A percentile compares a stretch with the other conserved stretches of the same genome.
These are phyloP conservation scores for Chlorella sp. DNA, from an alignment of 139 green algal species.

Conservation along the genomic window DNA sequence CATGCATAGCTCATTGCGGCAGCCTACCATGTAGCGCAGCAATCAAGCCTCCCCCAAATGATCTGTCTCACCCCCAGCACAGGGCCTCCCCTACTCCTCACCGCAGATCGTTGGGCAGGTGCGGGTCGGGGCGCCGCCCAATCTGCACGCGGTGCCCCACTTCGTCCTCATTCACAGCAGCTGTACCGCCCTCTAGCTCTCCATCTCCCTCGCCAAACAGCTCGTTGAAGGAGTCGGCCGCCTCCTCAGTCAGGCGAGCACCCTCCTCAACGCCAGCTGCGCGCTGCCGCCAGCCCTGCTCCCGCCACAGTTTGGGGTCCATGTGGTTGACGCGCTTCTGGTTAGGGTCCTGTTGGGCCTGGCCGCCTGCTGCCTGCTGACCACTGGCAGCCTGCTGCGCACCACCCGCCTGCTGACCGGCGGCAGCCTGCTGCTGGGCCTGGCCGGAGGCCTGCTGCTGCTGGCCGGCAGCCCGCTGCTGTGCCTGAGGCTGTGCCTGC, in stretches of 20 bases:
- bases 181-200: background rate
- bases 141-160: background rate
- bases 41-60: no score
- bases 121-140: no score
- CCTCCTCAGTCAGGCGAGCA: conserved; percentile 65
- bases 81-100: no score
- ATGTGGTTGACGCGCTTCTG: no score
- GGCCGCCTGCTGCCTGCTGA: conserved; percentile 5
- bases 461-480: background rate
- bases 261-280: conserved; percentile 38
- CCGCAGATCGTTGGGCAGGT: no score
- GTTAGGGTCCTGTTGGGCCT: no score
- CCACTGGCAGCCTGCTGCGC: background rate
- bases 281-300: no score
- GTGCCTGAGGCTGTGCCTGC: background rate
- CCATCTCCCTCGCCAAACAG: conserved; percentile 46
- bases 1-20: no score
- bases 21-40: no score
- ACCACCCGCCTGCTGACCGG: background rate
- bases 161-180: background rate
- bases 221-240: conserved; percentile 48
- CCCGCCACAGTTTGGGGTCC: no score
- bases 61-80: no score
- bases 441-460: background rate
- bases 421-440: background rate